Evolutionary conservation across 2,329 filamentous ascomycete species (phyloP), one percentile per base, ranked within the genome.

Genomic region (Neodidymelliopsis sp.): DNA sequence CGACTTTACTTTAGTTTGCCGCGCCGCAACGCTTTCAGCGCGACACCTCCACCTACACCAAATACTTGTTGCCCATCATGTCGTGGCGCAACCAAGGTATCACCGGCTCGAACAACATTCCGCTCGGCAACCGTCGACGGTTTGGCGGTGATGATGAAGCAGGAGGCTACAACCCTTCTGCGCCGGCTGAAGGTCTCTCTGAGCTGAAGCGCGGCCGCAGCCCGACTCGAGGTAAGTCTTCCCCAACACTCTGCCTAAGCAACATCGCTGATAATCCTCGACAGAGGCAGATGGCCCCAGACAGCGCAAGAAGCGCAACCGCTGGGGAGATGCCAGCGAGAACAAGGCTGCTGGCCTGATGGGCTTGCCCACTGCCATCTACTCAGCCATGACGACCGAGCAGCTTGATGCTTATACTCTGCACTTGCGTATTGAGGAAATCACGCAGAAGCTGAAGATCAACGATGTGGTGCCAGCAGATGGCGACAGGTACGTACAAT

Each of bases 321-420:
- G 94, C 72, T 99, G 94, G 94, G 94, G 94, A 61, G 93, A 97
- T 76, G 90, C 90, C 54, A 88, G 91, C 45, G 94, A 99, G 77
- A 99, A 99, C 79, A 99, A 99, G 82, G 94, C 94, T 52, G 94
- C 94, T 49, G 94, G 94, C 59, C 82, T 99, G 55, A 97, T 99
- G 92, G 94, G 94, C 49, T 82, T 99, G 62, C 91, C 94, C 20
- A 99, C 94, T 12, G 91, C 93, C 69, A 97, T 99, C 74, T 87
- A 93, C 75, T 91, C 92, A 56, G 92, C 93, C 77, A 99, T 99
- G 91, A 99, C 94, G 46, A 93, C 88, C 71, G 94, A 99, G 77
- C 94, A 99, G 81, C 85, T 97, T 45, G 94, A 99, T 74, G 94
- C 94, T 15, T 99, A 99, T 74, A 94, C 92, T 16, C 81, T 97